Evolutionary conservation across 305 asterid species (phyloP), one percentile per base, ranked within the genome.

Genomic region (Petunia hybrid): DNA sequence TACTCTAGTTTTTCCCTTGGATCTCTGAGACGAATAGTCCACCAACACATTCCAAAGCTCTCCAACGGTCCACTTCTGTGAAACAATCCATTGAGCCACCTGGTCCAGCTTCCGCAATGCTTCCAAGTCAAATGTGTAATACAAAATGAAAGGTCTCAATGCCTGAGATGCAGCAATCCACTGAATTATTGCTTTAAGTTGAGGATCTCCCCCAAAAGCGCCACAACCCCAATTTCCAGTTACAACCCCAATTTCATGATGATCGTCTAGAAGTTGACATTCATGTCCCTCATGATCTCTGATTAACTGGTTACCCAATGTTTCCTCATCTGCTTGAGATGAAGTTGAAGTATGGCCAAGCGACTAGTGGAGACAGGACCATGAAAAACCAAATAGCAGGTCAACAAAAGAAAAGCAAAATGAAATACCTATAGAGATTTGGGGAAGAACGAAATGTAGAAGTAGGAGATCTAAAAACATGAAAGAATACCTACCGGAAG

Each of bases 191-290:
- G 86, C 90, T 90, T 95, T 94, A 63, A 95, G 84, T 86, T 94
- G 92, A 64, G 98, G 97, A 83, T 95, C 97, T 12, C 99, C 99
- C 2, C 97, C 97, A 74, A 95, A 95, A 8, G 97, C 99, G 78
- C 98, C 98, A 81, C 98, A 95, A 8, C 99, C 98, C 99, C 99
- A 94, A 75, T 95, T 95, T 2, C 99, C 99, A 0, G 99, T 95
- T 1, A 87, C 97, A 62, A 95, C 83, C 6, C 98, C 99, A 78
- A 91, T 82, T 85, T 80, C 87, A 38, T 64, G 82, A 51, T 83
- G 81, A 65, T 48, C 10, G 16, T 43, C 83, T 38, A 51, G 59
- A 71, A 46, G 60, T 55, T 10, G 86, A 78, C 2, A 43, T 8
- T 4, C 62, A 71, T 80, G 75, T 43, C 9, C 39, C 56, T 76